Conservation (phyloP, 768 basidiomycete genomes). For the Suillus decipiens region DNA sequence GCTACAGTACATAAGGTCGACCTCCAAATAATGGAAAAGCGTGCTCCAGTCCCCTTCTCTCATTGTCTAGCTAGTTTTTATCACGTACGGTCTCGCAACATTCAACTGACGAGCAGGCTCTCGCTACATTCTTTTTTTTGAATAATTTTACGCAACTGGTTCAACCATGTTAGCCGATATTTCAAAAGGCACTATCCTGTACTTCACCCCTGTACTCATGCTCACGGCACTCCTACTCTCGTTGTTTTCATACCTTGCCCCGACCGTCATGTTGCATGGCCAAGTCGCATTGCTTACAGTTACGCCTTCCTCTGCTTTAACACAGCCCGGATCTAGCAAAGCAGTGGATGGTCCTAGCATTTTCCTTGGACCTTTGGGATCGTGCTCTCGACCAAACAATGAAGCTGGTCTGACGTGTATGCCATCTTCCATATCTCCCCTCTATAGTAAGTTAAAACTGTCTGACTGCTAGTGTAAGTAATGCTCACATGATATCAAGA, state of each 20-base stretch:
- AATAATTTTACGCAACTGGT: not conserved
- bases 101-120: constrained; percentile 8
- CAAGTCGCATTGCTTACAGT: constrained; percentile 68
- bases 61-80: not conserved
- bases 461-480: not conserved
- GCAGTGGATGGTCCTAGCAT: constrained; percentile 66
- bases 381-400: constrained; percentile 58
- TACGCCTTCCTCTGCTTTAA: constrained; percentile 51
- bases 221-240: constrained; percentile 67
- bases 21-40: not conserved
- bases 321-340: constrained; percentile 33
- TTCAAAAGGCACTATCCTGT: constrained; percentile 67
- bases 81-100: not conserved
- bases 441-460: constrained; percentile 53
- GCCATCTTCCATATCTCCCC: constrained; percentile 51
- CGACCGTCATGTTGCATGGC: constrained; percentile 56
- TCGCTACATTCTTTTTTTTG: constrained; percentile 6
- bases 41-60: not conserved
- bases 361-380: constrained; percentile 69
- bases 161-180: constrained; percentile 66
- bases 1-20: constrained; percentile 1
- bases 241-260: constrained; percentile 70
- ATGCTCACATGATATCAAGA: constrained; percentile 41
- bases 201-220: constrained; percentile 65
- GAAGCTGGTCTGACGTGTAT: constrained; percentile 58